phyloP scores from a whole-genome alignment of 2,329 filamentous ascomycete species.

The Daldinia eschscholtzii region DNA sequence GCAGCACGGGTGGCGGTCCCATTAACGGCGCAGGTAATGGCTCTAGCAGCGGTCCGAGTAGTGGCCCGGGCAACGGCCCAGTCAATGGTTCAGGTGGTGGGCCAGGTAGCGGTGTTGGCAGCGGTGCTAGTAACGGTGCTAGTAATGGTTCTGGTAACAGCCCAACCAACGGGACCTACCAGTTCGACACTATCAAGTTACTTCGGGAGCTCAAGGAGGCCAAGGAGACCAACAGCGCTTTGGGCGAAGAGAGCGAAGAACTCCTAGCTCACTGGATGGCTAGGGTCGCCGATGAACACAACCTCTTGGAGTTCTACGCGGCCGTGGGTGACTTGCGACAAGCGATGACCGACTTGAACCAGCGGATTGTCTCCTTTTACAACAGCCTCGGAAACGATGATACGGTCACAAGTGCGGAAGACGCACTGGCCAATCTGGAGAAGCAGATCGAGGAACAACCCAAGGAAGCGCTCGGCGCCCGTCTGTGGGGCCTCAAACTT shows the following conservation, averaged over 20 bases:
- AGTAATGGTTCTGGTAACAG: background rate
- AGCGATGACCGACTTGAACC: background rate
- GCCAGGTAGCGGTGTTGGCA: too few species aligned
- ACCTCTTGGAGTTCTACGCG: conserved; percentile 22
- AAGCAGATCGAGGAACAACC: background rate
- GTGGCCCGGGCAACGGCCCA: too few species aligned
- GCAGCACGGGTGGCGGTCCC: too few species aligned
- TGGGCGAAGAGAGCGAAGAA: background rate
- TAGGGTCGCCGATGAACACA: background rate
- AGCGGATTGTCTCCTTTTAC: conserved; percentile 15
- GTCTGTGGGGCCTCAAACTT: background rate
- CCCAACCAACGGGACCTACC: background rate
- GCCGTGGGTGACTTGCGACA: conserved; percentile 2
- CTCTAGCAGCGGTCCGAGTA: too few species aligned
- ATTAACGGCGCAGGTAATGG: too few species aligned
- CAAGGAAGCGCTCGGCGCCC: background rate
- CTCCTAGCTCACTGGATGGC: conserved; percentile 9
- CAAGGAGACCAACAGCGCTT: background rate
- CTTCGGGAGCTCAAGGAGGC: conserved; percentile 16
- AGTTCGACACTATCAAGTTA: conserved; percentile 19
- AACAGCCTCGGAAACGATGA: background rate
- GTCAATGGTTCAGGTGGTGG: too few species aligned
- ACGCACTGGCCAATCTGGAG: conserved; percentile 7
- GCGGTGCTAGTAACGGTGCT: too few species aligned
- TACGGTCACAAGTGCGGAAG: background rate